Percentiles rank a stretch among this genome's conserved stretches.
Evolutionary conservation across 148 eudicot genomes (phyloP).

Genomic region (Selenicereus undatus): DNA sequence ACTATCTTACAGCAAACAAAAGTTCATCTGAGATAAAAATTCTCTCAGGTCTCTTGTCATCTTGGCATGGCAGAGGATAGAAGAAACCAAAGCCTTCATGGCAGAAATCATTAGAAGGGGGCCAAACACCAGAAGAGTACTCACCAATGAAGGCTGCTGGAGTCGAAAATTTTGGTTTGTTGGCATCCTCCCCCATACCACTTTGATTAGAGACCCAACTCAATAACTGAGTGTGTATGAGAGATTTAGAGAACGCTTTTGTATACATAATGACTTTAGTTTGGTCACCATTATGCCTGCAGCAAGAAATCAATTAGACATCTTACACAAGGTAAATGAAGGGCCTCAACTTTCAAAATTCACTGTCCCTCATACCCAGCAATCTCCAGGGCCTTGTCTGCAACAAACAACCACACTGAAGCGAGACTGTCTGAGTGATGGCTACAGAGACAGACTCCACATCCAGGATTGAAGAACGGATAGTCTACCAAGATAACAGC

Average conservation of each 20-base stretch:
- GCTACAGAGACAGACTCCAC: conserved; percentile 41
- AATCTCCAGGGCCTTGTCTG: conserved; percentile 56
- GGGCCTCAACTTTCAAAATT: conserved; percentile 11
- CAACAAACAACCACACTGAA: conserved; percentile 64
- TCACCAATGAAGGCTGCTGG: conserved; percentile 70
- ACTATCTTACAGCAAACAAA: neutral
- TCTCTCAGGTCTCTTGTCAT: conserved; percentile 1
- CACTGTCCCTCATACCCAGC: conserved; percentile 38
- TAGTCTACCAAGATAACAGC: conserved; percentile 51
- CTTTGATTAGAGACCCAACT: conserved; percentile 43
- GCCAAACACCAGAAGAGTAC: conserved; percentile 23
- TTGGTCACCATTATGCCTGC: conserved; percentile 49
- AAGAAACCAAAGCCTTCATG: neutral
- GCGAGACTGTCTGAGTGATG: conserved; percentile 42
- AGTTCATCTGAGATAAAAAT: neutral
- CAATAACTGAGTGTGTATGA: conserved; percentile 44
- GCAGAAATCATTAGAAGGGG: conserved; percentile 3
- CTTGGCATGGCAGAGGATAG: conserved; percentile 6
- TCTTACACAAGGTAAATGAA: conserved; percentile 10
- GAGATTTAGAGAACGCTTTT: conserved; percentile 58
- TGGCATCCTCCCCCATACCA: conserved; percentile 30
- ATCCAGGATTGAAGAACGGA: conserved; percentile 40
- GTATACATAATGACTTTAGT: conserved; percentile 40
- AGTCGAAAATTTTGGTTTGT: conserved; percentile 37
- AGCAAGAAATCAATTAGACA: conserved; percentile 12